These are phyloP conservation scores for Hymenoscyphus occultus DNA, from an alignment of 2,329 filamentous ascomycete species.

Conservation along the genomic window DNA sequence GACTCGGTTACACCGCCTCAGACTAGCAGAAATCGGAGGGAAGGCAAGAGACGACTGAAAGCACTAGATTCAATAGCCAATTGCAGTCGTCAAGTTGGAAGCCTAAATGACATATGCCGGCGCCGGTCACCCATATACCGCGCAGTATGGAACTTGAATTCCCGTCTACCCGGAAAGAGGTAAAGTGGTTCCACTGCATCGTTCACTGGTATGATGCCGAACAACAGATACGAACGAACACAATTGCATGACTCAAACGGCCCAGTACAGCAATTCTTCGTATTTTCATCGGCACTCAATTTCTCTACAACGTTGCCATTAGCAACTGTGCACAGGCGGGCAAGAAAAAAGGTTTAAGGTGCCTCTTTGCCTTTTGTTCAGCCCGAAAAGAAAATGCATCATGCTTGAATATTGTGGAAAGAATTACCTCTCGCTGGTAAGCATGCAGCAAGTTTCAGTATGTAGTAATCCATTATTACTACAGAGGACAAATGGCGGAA, in stretches of 20 bases:
- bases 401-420: no score
- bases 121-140: neutral
- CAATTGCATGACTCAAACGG: neutral
- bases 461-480: no score
- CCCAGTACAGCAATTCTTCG: neutral
- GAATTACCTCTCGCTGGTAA: no score
- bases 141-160: neutral
- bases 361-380: no score
- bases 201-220: neutral
- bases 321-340: no score
- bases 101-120: neutral
- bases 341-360: no score
- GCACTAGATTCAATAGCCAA: neutral
- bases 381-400: no score
- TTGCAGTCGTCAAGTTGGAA: neutral
- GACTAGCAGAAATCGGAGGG: neutral
- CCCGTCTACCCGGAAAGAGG: neutral
- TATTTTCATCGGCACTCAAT: neutral
- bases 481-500: no score
- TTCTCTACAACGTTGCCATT: no score
- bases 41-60: neutral
- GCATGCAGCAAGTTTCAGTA: no score
- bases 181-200: neutral
- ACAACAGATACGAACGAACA: neutral
- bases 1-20: slow-evolving; percentile 1